Conservation (phyloP, 2,329 filamentous ascomycete species). For the Colletotrichum noveboracense region DNA sequence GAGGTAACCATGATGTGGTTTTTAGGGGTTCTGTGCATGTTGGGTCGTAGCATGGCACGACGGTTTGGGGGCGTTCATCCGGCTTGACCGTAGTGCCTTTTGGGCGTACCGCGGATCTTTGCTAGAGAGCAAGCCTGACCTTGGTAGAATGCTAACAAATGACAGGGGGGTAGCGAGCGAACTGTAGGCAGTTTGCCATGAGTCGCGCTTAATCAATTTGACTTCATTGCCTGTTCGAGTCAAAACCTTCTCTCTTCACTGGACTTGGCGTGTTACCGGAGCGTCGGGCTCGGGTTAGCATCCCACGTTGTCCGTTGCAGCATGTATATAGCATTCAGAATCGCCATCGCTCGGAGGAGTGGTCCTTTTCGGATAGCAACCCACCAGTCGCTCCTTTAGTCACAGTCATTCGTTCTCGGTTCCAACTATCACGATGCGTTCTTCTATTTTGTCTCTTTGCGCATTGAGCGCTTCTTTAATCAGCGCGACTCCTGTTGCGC, state of each 20-base stretch:
- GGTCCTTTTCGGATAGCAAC: background rate
- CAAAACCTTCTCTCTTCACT: background rate
- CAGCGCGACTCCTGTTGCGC: background rate
- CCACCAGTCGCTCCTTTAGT: background rate
- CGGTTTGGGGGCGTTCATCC: background rate
- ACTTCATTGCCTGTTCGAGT: conserved; percentile 8
- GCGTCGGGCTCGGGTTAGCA: background rate
- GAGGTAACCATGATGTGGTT: background rate
- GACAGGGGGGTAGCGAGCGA: background rate
- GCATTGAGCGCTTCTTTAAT: conserved; percentile 8
- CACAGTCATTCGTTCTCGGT: background rate
- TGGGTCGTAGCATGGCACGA: background rate
- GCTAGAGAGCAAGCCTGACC: background rate
- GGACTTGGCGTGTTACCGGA: background rate
- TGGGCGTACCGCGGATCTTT: background rate
- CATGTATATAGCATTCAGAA: conserved; percentile 6
- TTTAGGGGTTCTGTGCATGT: background rate
- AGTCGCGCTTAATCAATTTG: conserved; percentile 15
- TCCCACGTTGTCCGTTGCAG: background rate
- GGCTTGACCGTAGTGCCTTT: background rate
- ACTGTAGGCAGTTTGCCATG: background rate
- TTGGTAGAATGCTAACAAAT: background rate
- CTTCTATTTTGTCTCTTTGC: conserved; percentile 1
- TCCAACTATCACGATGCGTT: background rate
- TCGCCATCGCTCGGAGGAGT: background rate